phyloP scores from a whole-genome alignment of 306 rosid genomes.

The Glycyrrhiza uralensis region DNA sequence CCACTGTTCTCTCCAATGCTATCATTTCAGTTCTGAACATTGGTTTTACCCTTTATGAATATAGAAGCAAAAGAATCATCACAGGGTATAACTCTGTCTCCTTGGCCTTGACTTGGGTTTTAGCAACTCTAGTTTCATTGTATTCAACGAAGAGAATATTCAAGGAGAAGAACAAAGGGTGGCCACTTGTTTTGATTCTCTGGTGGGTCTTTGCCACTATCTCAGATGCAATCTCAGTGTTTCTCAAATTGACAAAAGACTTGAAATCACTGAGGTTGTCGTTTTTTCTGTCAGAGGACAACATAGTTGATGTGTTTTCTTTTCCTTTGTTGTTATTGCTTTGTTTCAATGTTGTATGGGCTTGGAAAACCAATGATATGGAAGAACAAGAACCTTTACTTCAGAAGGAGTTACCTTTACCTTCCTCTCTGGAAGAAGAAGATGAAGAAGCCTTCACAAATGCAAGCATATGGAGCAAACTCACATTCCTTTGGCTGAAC shows the following conservation, averaged over 20 bases:
- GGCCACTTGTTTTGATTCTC: slow-evolving; percentile 47
- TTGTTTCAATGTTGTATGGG: slow-evolving; percentile 39
- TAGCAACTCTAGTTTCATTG: slow-evolving; percentile 42
- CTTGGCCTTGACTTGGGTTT: slow-evolving; percentile 49
- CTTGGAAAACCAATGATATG: slow-evolving; percentile 28
- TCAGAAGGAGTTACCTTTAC: slow-evolving; percentile 24
- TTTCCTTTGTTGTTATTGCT: slow-evolving; percentile 46
- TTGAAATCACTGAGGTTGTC: slow-evolving; percentile 29
- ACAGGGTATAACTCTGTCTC: slow-evolving; percentile 26
- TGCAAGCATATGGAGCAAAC: slow-evolving; percentile 64
- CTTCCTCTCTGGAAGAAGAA: not conserved
- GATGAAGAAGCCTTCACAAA: slow-evolving; percentile 27
- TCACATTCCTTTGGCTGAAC: slow-evolving; percentile 70
- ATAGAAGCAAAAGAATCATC: slow-evolving; percentile 11
- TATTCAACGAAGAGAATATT: slow-evolving; percentile 31
- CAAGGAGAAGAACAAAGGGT: slow-evolving; percentile 21
- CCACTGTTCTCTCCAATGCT: slow-evolving; percentile 29
- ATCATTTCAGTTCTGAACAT: slow-evolving; percentile 39
- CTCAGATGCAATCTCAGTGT: slow-evolving; percentile 26
- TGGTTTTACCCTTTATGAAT: slow-evolving; percentile 38
- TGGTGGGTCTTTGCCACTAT: slow-evolving; percentile 64
- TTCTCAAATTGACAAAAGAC: slow-evolving; percentile 18
- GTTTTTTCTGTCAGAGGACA: slow-evolving; percentile 41
- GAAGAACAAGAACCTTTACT: slow-evolving; percentile 39
- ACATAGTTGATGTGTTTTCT: slow-evolving; percentile 40